Evolutionary conservation across 2,329 filamentous ascomycete species (phyloP).

Genomic region (Alternaria burnsii): DNA sequence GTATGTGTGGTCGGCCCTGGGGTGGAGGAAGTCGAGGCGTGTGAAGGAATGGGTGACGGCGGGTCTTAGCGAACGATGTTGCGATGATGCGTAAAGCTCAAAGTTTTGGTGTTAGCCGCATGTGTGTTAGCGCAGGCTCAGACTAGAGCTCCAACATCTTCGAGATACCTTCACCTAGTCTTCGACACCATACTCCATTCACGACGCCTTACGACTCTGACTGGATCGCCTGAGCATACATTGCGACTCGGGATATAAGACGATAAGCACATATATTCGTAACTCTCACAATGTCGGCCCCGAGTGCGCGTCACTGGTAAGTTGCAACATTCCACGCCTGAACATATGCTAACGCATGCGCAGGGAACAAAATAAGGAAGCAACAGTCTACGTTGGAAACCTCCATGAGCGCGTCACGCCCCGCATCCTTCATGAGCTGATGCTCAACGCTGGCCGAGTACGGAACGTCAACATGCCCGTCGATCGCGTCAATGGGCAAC

Average conservation of each 20-base stretch:
- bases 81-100: conserved; percentile 30
- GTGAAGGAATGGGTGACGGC: conserved; percentile 10
- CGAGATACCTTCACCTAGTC: conserved; percentile 13
- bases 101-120: conserved; percentile 32
- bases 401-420: conserved; percentile 96
- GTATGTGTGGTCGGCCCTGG: conserved; percentile 12
- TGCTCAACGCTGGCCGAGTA: conserved; percentile 96
- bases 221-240: not conserved
- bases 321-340: conserved; percentile 24
- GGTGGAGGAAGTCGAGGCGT: conserved; percentile 1
- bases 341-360: conserved; percentile 25
- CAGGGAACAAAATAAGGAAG: conserved; percentile 90
- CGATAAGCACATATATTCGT: not conserved
- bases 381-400: conserved; percentile 97
- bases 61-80: conserved; percentile 10
- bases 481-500: conserved; percentile 94
- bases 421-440: conserved; percentile 93
- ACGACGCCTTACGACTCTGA: not conserved
- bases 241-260: conserved; percentile 2
- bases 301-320: conserved; percentile 77
- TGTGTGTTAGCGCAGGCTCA: conserved; percentile 16
- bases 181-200: conserved; percentile 10
- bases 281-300: conserved; percentile 62
- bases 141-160: conserved; percentile 34
- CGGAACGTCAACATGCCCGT: conserved; percentile 98